These are phyloP conservation scores for Phycomyces blakesleeanus DNA, from an alignment of 192 early-diverging fungal genomes.

Conservation along the genomic window DNA sequence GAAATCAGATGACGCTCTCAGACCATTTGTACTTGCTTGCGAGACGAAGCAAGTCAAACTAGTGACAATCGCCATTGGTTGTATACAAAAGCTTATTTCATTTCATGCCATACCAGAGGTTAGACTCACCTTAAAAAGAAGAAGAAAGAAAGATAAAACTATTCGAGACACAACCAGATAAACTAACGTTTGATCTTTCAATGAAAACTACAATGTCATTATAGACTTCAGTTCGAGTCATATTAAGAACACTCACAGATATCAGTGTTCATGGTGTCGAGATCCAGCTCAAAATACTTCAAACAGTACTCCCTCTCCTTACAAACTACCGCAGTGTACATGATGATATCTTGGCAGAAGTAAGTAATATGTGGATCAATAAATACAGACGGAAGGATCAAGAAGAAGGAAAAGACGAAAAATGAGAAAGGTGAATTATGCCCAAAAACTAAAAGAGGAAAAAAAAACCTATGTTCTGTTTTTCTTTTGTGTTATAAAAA, in stretches of 20 bases:
- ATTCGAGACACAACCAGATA: no score
- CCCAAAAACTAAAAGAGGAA: no score
- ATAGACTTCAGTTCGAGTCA: slow-evolving; percentile 54
- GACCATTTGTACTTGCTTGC: slow-evolving; percentile 85
- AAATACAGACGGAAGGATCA: no score
- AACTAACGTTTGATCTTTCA: no score
- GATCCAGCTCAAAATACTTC: slow-evolving; percentile 90
- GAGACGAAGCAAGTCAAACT: slow-evolving; percentile 81
- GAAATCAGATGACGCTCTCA: slow-evolving; percentile 74
- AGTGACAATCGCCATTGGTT: slow-evolving; percentile 76
- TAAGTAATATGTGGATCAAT: no score
- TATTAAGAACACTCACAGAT: slow-evolving; percentile 68
- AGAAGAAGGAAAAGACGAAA: no score
- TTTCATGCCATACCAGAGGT: slow-evolving; percentile 73
- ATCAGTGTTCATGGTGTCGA: slow-evolving; percentile 69
- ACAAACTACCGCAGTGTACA: slow-evolving; percentile 77
- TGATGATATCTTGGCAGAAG: slow-evolving; percentile 78
- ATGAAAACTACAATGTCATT: slow-evolving; percentile 10
- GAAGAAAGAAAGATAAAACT: no score
- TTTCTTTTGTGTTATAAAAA: no score
- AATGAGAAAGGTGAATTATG: no score
- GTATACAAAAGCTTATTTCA: slow-evolving; percentile 74
- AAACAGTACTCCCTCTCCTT: slow-evolving; percentile 85
- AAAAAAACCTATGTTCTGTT: no score
- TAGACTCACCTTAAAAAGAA: slow-evolving; percentile 8